Base-by-base conservation (phyloP, 768 basidiomycete species). In the Scleroderma citrinum region DNA sequence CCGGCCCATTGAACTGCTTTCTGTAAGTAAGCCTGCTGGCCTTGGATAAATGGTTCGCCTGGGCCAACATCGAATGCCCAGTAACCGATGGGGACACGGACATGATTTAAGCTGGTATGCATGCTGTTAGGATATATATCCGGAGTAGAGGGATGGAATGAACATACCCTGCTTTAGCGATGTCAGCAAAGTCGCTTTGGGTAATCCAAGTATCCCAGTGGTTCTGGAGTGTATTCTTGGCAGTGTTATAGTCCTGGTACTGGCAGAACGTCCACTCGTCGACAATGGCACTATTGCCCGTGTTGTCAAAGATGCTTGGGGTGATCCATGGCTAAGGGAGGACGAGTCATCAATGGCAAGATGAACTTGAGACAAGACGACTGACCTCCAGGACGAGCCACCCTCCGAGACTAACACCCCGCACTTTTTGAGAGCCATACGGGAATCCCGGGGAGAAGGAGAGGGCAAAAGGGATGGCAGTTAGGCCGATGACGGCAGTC, bases 121-220 rank as follows among this genome's bases (percentile, higher is more conserved):
- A n/a, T n/a, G n/a, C n/a, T n/a, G n/a, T n/a, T n/a, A n/a, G n/a
- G n/a, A n/a, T n/a, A n/a, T n/a, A n/a, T n/a, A n/a, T n/a, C n/a
- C 29, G 26, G 40, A 5, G 29, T 46, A 12, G 23, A 16, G 30
- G 40, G 39, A 24, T 46, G 21, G 31, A 12, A 23, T 20, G 48
- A 47, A 17, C 67, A 20, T 62, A 86, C 87, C 87, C 86, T 6
- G 88, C 87, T 38, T 76, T 80, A 45, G 84, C 81, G 51, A 92
- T 91, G 40, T 72, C 77, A 29, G 67, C 66, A 60, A 94, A 88
- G 66, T 97, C 93, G 17, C 72, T 61, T 59, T 92, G 85, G 1
- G 84, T 88, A 56, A 97, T 91, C 80, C 81, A 93, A 1, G 82
- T 83, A 54, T 87, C 66, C 88, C 89, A 92, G 61, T 91, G 90